A percentile compares a stretch with the other conserved stretches of the same genome.
These are phyloP conservation scores for Tulasnella sp. DNA, from an alignment of 768 basidiomycete genomes.

Conservation along the genomic window DNA sequence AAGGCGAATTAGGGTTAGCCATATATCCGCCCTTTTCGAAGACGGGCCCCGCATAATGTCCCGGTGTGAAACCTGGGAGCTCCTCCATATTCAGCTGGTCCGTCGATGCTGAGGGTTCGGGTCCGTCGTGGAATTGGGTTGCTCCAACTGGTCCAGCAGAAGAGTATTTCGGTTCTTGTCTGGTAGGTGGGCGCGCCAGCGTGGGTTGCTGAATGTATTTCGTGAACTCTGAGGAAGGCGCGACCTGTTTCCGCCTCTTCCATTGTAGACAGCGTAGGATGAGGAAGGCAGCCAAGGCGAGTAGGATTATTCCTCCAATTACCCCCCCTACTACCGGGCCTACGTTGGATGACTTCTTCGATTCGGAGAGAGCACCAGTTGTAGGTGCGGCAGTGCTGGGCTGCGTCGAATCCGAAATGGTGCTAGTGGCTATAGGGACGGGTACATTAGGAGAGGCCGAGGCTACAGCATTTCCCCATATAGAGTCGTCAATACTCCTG, in stretches of 20 bases:
- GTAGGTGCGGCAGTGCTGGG: neutral
- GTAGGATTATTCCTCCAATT: conserved; percentile 2
- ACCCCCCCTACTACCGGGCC: conserved; percentile 11
- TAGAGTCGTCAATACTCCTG: too few species aligned
- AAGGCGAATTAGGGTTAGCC: neutral
- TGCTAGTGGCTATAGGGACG: neutral
- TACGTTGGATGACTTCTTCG: neutral
- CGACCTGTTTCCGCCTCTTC: neutral
- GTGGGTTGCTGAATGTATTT: conserved; percentile 3
- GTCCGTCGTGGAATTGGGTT: neutral
- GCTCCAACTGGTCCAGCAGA: neutral
- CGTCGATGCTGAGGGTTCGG: neutral
- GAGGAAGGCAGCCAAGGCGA: neutral
- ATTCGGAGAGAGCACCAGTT: neutral
- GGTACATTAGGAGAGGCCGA: neutral
- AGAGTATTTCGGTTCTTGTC: neutral
- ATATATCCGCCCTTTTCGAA: conserved; percentile 13
- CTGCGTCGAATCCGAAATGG: neutral
- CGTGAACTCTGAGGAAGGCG: conserved; percentile 13
- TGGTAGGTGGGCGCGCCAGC: neutral
- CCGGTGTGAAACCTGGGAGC: conserved; percentile 12
- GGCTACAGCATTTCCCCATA: too few species aligned
- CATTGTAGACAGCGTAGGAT: neutral
- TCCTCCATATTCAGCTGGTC: neutral
- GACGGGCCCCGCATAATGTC: conserved; percentile 9